These are phyloP conservation scores for Paecilomyces dactylethromorphus DNA, from an alignment of 2,329 filamentous ascomycete species.

Conservation along the genomic window DNA sequence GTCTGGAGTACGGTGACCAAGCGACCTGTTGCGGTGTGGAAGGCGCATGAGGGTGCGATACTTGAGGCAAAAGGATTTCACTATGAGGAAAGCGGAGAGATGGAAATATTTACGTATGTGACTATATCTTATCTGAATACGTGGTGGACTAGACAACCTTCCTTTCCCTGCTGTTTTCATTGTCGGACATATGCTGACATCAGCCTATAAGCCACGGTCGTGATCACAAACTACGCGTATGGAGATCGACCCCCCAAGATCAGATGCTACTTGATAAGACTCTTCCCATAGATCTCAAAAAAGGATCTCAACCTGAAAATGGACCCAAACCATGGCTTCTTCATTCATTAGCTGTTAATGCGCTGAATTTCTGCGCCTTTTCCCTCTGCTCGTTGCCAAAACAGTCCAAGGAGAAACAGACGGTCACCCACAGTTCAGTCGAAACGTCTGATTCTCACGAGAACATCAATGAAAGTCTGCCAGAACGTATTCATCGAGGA, in stretches of 20 bases:
- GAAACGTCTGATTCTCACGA: conserved; percentile 14
- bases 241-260: conserved; percentile 66
- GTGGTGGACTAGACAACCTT: neutral
- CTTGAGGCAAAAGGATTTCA: conserved; percentile 69
- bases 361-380: conserved; percentile 92
- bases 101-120: conserved; percentile 75
- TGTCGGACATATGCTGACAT: conserved; percentile 8
- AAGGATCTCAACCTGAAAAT: conserved; percentile 35
- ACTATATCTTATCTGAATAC: neutral
- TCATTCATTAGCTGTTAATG: conserved; percentile 77
- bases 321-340: conserved; percentile 70
- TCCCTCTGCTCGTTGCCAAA: conserved; percentile 47
- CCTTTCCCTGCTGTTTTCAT: neutral
- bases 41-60: conserved; percentile 70
- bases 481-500: conserved; percentile 7
- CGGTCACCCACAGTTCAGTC: conserved; percentile 8
- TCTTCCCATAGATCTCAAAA: conserved; percentile 62
- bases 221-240: conserved; percentile 79
- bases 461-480: conserved; percentile 3
- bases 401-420: neutral
- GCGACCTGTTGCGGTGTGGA: conserved; percentile 78
- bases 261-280: conserved; percentile 51
- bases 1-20: conserved; percentile 80
- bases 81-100: conserved; percentile 21
- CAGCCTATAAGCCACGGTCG: conserved; percentile 66